Conservation (phyloP, 2,329 filamentous ascomycete genomes). For the Fusarium sp. region DNA sequence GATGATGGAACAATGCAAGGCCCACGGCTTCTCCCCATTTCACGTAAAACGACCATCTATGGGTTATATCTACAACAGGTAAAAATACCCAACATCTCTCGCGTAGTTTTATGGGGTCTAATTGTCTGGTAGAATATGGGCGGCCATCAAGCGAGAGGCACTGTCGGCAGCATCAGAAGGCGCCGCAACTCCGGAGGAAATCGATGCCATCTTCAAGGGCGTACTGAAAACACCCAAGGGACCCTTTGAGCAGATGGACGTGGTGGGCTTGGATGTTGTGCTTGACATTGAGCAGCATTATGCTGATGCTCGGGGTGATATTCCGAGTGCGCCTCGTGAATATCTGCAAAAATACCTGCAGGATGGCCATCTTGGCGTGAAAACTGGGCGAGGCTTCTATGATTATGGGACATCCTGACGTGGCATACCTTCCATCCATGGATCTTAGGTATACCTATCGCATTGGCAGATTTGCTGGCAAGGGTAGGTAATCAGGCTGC, state of each 20-base stretch:
- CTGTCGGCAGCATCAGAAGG: slow-evolving; percentile 52
- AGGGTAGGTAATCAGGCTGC: not conserved
- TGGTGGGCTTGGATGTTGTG: slow-evolving; percentile 52
- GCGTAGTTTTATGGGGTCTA: not conserved
- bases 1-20: slow-evolving; percentile 48
- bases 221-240: slow-evolving; percentile 52
- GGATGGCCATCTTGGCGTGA: slow-evolving; percentile 48
- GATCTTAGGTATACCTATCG: no score
- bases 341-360: slow-evolving; percentile 46
- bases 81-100: not conserved
- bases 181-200: slow-evolving; percentile 50
- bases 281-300: slow-evolving; percentile 53
- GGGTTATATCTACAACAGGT: slow-evolving; percentile 54
- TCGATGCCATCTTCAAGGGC: slow-evolving; percentile 51
- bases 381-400: slow-evolving; percentile 51
- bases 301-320: slow-evolving; percentile 44
- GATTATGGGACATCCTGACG: slow-evolving; percentile 27
- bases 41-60: slow-evolving; percentile 51
- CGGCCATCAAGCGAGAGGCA: slow-evolving; percentile 53
- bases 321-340: slow-evolving; percentile 44
- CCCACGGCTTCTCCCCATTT: slow-evolving; percentile 51
- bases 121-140: slow-evolving; percentile 48
- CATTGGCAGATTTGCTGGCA: no score
- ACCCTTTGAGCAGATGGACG: slow-evolving; percentile 52
- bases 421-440: not conserved